phyloP scores from a whole-genome alignment of 2,329 filamentous ascomycete species.

The Ophiostoma tasmaniense region DNA sequence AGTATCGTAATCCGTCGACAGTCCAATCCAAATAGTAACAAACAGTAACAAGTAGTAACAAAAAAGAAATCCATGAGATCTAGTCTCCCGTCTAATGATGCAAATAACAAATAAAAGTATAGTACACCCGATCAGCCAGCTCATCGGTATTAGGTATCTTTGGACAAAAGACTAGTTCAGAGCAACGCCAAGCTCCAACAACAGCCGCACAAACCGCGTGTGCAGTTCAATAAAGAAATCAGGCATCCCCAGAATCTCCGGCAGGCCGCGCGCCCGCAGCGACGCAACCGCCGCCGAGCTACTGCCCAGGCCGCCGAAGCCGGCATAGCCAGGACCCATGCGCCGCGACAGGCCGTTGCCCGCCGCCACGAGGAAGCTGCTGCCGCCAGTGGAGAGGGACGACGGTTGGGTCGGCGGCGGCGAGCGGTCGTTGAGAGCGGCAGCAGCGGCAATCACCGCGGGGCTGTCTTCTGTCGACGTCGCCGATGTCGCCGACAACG shows the following conservation, averaged over 20 bases:
- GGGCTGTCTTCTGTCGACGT: neutral
- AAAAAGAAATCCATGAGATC: neutral
- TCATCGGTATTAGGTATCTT: neutral
- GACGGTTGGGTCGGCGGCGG: constrained; percentile 21
- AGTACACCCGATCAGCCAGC: constrained; percentile 3
- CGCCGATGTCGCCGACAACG: too few species aligned
- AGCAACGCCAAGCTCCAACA: constrained; percentile 50
- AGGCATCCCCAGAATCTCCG: constrained; percentile 57
- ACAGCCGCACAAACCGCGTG: constrained; percentile 52
- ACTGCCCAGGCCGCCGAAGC: constrained; percentile 35
- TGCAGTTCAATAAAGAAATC: constrained; percentile 63
- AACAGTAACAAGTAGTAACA: neutral
- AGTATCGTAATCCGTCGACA: neutral
- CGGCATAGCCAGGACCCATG: constrained; percentile 46
- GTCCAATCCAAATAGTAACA: neutral
- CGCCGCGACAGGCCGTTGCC: constrained; percentile 47
- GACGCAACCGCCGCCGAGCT: constrained; percentile 43
- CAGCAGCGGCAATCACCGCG: neutral
- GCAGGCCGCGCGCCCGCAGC: constrained; percentile 51
- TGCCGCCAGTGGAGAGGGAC: constrained; percentile 30
- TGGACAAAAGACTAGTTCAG: constrained; percentile 28
- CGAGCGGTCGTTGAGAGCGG: constrained; percentile 17
- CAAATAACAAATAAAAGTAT: neutral
- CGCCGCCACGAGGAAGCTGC: constrained; percentile 49
- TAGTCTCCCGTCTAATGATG: neutral